Conservation (phyloP, 768 basidiomycete genomes). For the Leccinum obscurum region DNA sequence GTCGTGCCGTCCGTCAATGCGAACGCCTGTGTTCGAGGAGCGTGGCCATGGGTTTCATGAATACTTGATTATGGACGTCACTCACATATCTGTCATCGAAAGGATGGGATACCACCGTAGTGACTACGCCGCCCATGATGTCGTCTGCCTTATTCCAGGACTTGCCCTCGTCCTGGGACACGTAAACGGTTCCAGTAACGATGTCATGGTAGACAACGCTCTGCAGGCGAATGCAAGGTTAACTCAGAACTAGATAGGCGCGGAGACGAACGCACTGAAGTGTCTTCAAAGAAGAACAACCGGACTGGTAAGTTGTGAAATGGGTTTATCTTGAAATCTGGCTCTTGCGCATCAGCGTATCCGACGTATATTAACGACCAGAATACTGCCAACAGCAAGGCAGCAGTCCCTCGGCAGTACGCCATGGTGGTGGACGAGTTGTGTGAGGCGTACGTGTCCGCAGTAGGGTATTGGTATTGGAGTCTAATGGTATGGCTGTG, state of each 20-base stretch:
- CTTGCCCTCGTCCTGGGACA: slow-evolving; percentile 89
- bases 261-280: slow-evolving; percentile 59
- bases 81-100: slow-evolving; percentile 74
- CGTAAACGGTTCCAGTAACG: slow-evolving; percentile 62
- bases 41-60: slow-evolving; percentile 1
- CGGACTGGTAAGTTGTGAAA: slow-evolving; percentile 75
- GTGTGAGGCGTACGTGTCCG: slow-evolving; percentile 15
- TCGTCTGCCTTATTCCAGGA: slow-evolving; percentile 50
- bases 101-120: slow-evolving; percentile 84
- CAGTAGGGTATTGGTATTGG: slow-evolving; percentile 1
- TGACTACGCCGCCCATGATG: slow-evolving; percentile 56
- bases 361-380: slow-evolving; percentile 22
- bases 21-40: slow-evolving; percentile 63
- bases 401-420: slow-evolving; percentile 27
- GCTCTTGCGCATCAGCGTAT: slow-evolving; percentile 41
- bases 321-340: slow-evolving; percentile 46
- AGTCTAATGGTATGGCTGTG: background rate
- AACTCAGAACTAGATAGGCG: background rate
- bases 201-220: slow-evolving; percentile 82
- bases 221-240: slow-evolving; percentile 32
- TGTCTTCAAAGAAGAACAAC: slow-evolving; percentile 93
- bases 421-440: slow-evolving; percentile 28
- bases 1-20: slow-evolving; percentile 69
- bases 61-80: slow-evolving; percentile 10
- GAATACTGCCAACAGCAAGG: slow-evolving; percentile 28